Conservation (phyloP, 1,284 basidiomycete genomes). For the Inonotus hispidus region DNA sequence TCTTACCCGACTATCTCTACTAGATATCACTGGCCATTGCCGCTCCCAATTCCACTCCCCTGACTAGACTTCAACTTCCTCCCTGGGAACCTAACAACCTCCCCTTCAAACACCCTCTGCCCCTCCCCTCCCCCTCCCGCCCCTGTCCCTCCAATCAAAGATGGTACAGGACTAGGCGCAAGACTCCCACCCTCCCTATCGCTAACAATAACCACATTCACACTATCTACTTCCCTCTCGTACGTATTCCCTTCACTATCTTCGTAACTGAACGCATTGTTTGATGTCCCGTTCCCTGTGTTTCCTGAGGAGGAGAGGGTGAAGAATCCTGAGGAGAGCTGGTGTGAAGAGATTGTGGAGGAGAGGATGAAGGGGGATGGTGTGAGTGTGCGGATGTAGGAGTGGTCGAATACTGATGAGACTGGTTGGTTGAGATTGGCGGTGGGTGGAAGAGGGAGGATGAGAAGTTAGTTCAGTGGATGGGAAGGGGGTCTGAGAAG, state of each 20-base stretch:
- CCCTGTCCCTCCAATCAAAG: constrained; percentile 12
- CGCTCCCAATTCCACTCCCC: neutral
- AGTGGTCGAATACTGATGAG: constrained; percentile 56
- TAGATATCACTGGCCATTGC: neutral
- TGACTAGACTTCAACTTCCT: neutral
- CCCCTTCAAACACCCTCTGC: constrained; percentile 15
- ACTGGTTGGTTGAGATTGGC: constrained; percentile 31
- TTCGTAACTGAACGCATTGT: constrained; percentile 59
- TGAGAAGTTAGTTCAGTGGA: too few species aligned
- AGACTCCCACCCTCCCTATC: constrained; percentile 56
- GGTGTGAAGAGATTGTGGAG: constrained; percentile 52
- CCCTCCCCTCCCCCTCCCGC: neutral
- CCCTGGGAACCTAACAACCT: constrained; percentile 23
- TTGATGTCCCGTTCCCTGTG: constrained; percentile 61
- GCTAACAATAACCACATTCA: constrained; percentile 53
- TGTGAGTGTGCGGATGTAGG: constrained; percentile 52
- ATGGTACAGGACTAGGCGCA: constrained; percentile 28
- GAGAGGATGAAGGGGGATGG: constrained; percentile 55
- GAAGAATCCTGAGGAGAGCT: constrained; percentile 55
- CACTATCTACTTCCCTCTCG: constrained; percentile 52
- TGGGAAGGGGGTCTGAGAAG: too few species aligned
- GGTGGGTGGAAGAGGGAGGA: constrained; percentile 1
- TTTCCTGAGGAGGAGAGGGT: constrained; percentile 41
- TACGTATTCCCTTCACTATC: constrained; percentile 61
- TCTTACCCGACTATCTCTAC: too few species aligned